Percentiles rank a stretch among this genome's conserved stretches.
Evolutionary conservation across 768 basidiomycete species (phyloP).

Genomic region (Rhizopogon vinicolor): DNA sequence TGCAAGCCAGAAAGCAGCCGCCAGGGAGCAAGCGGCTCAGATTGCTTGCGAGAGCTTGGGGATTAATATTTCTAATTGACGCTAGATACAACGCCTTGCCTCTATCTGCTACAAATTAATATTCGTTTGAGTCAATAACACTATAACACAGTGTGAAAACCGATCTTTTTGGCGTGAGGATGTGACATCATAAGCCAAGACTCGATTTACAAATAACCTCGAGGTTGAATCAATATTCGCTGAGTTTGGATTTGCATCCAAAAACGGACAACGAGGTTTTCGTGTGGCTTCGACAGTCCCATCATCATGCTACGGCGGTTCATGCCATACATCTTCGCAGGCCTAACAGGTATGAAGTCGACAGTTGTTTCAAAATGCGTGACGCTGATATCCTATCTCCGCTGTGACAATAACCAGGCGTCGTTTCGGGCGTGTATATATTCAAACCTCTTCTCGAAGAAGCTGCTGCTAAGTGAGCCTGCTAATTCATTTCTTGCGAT

Average conservation of each 20-base stretch:
- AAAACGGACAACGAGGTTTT: neutral
- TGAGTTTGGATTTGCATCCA: neutral
- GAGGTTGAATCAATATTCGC: neutral
- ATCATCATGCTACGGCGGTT: slow-evolving; percentile 34
- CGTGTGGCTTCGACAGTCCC: neutral
- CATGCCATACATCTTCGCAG: slow-evolving; percentile 51
- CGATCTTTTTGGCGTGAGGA: no score
- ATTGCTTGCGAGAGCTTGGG: slow-evolving; percentile 34
- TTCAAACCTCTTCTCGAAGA: slow-evolving; percentile 47
- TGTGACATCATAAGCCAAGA: no score
- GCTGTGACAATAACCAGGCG: slow-evolving; percentile 33
- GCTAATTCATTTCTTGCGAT: neutral
- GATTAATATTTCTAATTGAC: slow-evolving; percentile 2
- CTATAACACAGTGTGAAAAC: neutral
- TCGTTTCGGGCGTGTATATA: slow-evolving; percentile 61
- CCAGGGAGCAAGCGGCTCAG: slow-evolving; percentile 45
- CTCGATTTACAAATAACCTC: neutral
- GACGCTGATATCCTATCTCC: neutral
- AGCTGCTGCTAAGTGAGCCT: slow-evolving; percentile 11
- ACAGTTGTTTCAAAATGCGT: slow-evolving; percentile 1
- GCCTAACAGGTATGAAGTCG: slow-evolving; percentile 43
- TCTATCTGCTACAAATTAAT: neutral
- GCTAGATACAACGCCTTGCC: slow-evolving; percentile 2
- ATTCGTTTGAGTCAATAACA: neutral
- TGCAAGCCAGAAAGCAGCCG: slow-evolving; percentile 38